A percentile compares a stretch with the other conserved stretches of the same genome.
phyloP scores from a whole-genome alignment of 495 filamentous ascomycete genomes.

The Bombardia bombarda region DNA sequence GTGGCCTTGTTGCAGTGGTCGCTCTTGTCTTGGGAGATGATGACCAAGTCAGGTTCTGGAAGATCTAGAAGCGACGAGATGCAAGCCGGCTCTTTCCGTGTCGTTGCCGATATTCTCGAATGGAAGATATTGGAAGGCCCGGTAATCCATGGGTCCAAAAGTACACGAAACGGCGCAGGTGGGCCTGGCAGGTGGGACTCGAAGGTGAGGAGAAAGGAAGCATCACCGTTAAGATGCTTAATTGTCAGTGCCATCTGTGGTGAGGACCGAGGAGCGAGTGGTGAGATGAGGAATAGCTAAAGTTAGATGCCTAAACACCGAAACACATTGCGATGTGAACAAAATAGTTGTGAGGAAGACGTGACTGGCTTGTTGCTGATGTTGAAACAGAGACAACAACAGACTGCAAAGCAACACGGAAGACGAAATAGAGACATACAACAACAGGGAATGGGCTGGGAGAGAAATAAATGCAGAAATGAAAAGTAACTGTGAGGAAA shows the following conservation, averaged over 20 bases:
- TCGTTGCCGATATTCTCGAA: conserved; percentile 51
- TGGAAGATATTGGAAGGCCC: conserved; percentile 54
- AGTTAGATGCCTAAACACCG: neutral
- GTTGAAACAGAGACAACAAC: no score
- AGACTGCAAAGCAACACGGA: neutral
- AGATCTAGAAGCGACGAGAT: conserved; percentile 54
- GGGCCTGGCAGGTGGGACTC: conserved; percentile 33
- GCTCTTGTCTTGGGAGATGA: conserved; percentile 62
- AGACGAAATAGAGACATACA: neutral
- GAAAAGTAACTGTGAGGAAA: neutral
- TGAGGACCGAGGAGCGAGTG: neutral
- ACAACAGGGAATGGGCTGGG: neutral
- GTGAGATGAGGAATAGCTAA: neutral
- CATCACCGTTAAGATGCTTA: conserved; percentile 61
- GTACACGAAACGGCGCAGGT: conserved; percentile 48
- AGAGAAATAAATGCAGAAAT: neutral
- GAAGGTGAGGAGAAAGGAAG: conserved; percentile 61
- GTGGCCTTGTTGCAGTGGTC: conserved; percentile 67
- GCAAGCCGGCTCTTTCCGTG: conserved; percentile 44
- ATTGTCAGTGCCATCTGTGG: conserved; percentile 54
- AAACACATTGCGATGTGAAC: neutral
- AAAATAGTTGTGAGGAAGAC: neutral
- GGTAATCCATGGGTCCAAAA: conserved; percentile 65
- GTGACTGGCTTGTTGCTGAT: no score
- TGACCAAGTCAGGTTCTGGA: conserved; percentile 52